Conservation (phyloP, 2,329 filamentous ascomycete species). For the Xylaria digitata region DNA sequence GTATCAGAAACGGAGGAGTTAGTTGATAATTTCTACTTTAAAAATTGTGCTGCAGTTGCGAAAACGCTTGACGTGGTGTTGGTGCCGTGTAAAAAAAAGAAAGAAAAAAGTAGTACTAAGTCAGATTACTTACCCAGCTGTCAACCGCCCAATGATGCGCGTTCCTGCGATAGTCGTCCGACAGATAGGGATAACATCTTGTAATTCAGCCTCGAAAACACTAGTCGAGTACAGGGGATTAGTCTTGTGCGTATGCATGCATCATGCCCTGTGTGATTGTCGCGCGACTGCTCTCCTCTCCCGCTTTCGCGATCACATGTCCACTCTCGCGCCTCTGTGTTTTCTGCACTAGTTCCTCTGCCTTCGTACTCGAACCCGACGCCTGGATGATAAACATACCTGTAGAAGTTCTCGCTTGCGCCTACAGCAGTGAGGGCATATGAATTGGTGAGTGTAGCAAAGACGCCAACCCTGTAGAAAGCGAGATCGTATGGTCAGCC, state of each 20-base stretch:
- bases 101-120: not conserved
- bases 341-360: not conserved
- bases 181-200: conserved; percentile 97
- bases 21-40: conserved; percentile 13
- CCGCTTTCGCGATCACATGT: conserved; percentile 12
- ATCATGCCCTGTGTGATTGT: not conserved
- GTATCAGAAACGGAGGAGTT: conserved; percentile 14
- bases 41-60: not conserved
- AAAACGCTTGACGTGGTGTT: not conserved
- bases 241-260: conserved; percentile 25
- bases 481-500: conserved; percentile 35
- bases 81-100: not conserved
- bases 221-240: conserved; percentile 55
- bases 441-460: conserved; percentile 95
- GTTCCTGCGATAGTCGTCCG: conserved; percentile 97
- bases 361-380: not conserved
- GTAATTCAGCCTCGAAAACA: conserved; percentile 96
- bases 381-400: conserved; percentile 57
- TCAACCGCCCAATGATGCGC: conserved; percentile 93
- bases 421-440: conserved; percentile 95
- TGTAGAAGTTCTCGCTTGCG: conserved; percentile 99
- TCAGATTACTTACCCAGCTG: conserved; percentile 76
- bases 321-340: not conserved
- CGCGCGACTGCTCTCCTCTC: not conserved
- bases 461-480: conserved; percentile 85